Evolutionary conservation across 2,329 filamentous ascomycete species (phyloP).

Genomic region (Arthrobotrys megalospora): DNA sequence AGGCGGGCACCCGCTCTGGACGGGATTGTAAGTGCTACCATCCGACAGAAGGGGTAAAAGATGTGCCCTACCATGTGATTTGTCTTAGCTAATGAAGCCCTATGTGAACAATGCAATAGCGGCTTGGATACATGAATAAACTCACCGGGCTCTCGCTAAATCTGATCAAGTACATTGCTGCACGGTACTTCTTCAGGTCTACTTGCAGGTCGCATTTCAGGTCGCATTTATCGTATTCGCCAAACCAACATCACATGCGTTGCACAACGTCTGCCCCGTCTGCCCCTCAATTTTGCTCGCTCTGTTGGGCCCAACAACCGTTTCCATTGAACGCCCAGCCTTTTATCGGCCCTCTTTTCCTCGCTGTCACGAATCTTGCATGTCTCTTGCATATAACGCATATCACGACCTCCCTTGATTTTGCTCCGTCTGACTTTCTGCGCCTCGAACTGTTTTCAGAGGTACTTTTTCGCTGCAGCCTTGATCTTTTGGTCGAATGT

Average conservation of each 20-base stretch:
- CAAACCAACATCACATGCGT: slow-evolving; percentile 61
- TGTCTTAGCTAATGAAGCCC: slow-evolving; percentile 58
- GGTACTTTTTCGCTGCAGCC: slow-evolving; percentile 91
- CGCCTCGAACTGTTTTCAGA: slow-evolving; percentile 70
- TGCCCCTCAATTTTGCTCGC: slow-evolving; percentile 43
- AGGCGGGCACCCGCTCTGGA: slow-evolving; percentile 59
- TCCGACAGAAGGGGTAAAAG: slow-evolving; percentile 29
- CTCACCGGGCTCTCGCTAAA: slow-evolving; percentile 59
- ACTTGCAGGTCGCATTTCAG: slow-evolving; percentile 47
- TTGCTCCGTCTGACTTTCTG: slow-evolving; percentile 32
- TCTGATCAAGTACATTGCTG: slow-evolving; percentile 51
- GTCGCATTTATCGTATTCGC: slow-evolving; percentile 58
- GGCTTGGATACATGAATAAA: slow-evolving; percentile 59
- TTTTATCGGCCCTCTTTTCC: slow-evolving; percentile 33
- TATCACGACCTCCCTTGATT: slow-evolving; percentile 33
- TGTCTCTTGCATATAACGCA: slow-evolving; percentile 49
- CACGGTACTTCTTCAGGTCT: slow-evolving; percentile 27
- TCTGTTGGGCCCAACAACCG: slow-evolving; percentile 9
- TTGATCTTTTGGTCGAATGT: slow-evolving; percentile 86
- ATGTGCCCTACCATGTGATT: slow-evolving; percentile 39
- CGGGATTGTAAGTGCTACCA: slow-evolving; percentile 55
- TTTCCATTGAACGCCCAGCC: slow-evolving; percentile 16
- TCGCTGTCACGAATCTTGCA: slow-evolving; percentile 55
- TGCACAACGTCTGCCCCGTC: slow-evolving; percentile 60
- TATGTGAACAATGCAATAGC: slow-evolving; percentile 56